phyloP scores from a whole-genome alignment of 2,329 filamentous ascomycete species.

The Fusarium phyllophilum region DNA sequence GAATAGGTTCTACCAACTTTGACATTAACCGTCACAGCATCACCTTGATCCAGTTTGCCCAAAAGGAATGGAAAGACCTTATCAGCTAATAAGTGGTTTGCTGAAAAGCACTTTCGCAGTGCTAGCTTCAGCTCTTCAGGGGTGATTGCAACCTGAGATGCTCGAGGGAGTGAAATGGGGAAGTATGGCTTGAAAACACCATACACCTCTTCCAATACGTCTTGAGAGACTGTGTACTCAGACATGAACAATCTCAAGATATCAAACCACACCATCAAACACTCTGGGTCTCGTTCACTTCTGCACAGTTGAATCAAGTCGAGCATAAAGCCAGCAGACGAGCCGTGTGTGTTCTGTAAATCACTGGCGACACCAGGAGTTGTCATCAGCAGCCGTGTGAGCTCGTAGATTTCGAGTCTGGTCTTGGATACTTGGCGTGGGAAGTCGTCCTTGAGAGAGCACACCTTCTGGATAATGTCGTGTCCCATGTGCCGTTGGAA shows the following conservation, averaged over 20 bases:
- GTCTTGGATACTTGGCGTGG: slow-evolving; percentile 62
- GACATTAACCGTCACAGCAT: slow-evolving; percentile 67
- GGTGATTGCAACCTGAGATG: slow-evolving; percentile 63
- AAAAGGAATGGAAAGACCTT: slow-evolving; percentile 64
- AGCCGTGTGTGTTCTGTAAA: slow-evolving; percentile 57
- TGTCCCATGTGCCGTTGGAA: slow-evolving; percentile 61
- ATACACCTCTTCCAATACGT: slow-evolving; percentile 62
- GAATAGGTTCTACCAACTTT: slow-evolving; percentile 53
- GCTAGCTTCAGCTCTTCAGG: slow-evolving; percentile 66
- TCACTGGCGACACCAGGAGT: slow-evolving; percentile 56
- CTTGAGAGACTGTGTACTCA: slow-evolving; percentile 56
- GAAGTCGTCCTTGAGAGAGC: slow-evolving; percentile 66
- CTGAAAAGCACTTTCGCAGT: slow-evolving; percentile 64
- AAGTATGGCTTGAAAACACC: slow-evolving; percentile 69
- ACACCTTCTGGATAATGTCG: slow-evolving; percentile 61
- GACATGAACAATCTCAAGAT: slow-evolving; percentile 58
- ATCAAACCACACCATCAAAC: slow-evolving; percentile 67
- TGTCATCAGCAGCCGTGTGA: slow-evolving; percentile 58
- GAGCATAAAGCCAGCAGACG: slow-evolving; percentile 57
- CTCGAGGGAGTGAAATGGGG: slow-evolving; percentile 65
- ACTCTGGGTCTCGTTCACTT: slow-evolving; percentile 66
- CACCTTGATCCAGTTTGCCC: slow-evolving; percentile 67
- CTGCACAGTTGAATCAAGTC: slow-evolving; percentile 62
- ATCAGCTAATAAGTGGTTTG: slow-evolving; percentile 57
- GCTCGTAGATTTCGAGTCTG: slow-evolving; percentile 62